Conservation (phyloP, 352 stramenopile genomes). For the Plasmopara viticola region DNA sequence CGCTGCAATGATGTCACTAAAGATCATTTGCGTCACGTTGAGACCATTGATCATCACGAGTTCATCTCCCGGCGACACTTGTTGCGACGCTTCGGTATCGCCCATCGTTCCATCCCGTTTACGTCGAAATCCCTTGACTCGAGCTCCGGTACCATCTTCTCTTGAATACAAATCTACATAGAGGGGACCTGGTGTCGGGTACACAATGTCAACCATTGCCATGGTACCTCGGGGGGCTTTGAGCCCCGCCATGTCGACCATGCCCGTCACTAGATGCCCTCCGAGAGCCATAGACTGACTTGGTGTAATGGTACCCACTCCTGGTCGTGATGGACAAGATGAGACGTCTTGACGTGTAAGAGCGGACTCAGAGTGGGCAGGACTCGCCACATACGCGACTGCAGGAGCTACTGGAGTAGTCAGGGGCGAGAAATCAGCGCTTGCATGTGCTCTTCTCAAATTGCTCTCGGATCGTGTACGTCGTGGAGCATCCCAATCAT, state of each 20-base stretch:
- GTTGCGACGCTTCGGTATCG: conserved; percentile 45
- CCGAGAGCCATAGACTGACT: conserved; percentile 39
- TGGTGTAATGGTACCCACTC: conserved; percentile 4
- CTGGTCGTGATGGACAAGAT: conserved; percentile 14
- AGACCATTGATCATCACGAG: conserved; percentile 62
- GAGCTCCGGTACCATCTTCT: conserved; percentile 55
- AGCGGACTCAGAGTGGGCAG: conserved; percentile 26
- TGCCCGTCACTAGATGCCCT: conserved; percentile 42
- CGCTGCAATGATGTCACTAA: conserved; percentile 58
- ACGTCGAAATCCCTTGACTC: conserved; percentile 68
- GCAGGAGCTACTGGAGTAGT: conserved; percentile 8
- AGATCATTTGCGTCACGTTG: conserved; percentile 50
- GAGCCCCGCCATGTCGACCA: conserved; percentile 23
- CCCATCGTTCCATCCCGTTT: conserved; percentile 46
- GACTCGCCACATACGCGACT: conserved; percentile 6
- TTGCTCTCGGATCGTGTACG: conserved; percentile 53
- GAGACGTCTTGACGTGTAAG: conserved; percentile 9
- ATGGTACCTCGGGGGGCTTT: conserved; percentile 17
- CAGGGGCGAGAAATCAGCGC: not conserved
- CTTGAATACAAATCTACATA: conserved; percentile 76
- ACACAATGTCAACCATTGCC: conserved; percentile 41
- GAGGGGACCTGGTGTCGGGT: conserved; percentile 40
- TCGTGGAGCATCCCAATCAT: conserved; percentile 23
- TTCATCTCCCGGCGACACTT: conserved; percentile 56
- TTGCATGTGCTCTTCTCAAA: conserved; percentile 15